Percentiles rank a stretch among this genome's conserved stretches.
Evolutionary conservation across 495 filamentous ascomycete species (phyloP).

Genomic region (Friedmanniomyces endolithicus): DNA sequence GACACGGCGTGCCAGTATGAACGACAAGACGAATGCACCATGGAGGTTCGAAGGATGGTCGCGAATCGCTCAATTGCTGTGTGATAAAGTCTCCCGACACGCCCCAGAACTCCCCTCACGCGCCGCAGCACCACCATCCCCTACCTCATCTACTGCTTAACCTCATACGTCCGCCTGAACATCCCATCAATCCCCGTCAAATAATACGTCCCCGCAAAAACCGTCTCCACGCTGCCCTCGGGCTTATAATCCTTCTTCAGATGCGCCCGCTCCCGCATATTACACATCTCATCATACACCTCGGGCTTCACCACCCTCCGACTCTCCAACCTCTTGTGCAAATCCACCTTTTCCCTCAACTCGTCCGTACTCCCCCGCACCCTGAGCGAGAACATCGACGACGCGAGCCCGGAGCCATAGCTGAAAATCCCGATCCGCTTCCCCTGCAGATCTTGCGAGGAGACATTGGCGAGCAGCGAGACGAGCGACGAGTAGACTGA

Average conservation of each 20-base stretch:
- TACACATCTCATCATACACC: conserved; percentile 91
- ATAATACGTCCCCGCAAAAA: conserved; percentile 78
- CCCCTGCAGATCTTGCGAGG: conserved; percentile 56
- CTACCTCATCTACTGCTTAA: conserved; percentile 56
- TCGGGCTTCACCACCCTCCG: conserved; percentile 64
- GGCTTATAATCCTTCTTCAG: conserved; percentile 83
- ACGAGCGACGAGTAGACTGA: conserved; percentile 82
- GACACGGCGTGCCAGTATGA: no score
- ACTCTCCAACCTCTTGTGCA: conserved; percentile 61
- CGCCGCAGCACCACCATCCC: neutral
- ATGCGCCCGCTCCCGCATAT: conserved; percentile 86
- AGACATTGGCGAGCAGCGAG: conserved; percentile 61
- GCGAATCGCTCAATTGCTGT: no score
- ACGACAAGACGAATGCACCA: no score
- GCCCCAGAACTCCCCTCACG: neutral
- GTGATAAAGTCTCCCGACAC: no score
- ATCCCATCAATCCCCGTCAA: conserved; percentile 81
- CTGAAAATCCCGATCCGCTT: conserved; percentile 88
- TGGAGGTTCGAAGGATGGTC: no score
- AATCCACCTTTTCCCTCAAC: conserved; percentile 66
- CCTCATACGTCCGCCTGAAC: conserved; percentile 78
- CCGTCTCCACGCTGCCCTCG: conserved; percentile 58
- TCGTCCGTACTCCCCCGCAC: conserved; percentile 63
- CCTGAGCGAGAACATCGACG: conserved; percentile 79
- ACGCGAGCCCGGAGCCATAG: conserved; percentile 87